Conservation (phyloP, 495 filamentous ascomycete genomes). For the Aspergillus affinis region DNA sequence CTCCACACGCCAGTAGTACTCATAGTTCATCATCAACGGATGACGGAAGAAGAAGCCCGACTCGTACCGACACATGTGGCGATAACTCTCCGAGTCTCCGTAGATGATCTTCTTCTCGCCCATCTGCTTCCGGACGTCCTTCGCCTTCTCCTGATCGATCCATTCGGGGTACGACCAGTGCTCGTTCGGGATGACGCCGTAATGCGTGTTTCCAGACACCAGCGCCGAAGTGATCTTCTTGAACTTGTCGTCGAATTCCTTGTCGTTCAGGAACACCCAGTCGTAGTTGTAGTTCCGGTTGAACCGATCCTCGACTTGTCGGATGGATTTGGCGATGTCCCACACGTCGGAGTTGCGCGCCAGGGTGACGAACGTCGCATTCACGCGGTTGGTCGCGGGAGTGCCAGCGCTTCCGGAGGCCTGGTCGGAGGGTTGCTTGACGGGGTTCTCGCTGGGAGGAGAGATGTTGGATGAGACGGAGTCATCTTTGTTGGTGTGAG, state of each 20-base stretch:
- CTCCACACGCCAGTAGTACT: slow-evolving; percentile 93
- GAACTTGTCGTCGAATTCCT: slow-evolving; percentile 87
- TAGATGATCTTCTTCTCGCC: slow-evolving; percentile 85
- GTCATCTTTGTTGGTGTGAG: slow-evolving; percentile 26
- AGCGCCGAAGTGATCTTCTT: slow-evolving; percentile 86
- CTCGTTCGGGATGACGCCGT: slow-evolving; percentile 78
- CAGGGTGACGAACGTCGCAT: slow-evolving; percentile 95
- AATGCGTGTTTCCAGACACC: slow-evolving; percentile 86
- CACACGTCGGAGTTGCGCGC: slow-evolving; percentile 91
- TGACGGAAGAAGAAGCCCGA: slow-evolving; percentile 94
- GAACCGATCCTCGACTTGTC: slow-evolving; percentile 95
- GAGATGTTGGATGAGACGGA: slow-evolving; percentile 4
- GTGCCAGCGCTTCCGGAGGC: slow-evolving; percentile 42
- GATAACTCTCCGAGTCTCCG: slow-evolving; percentile 87
- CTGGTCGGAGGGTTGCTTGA: slow-evolving; percentile 36
- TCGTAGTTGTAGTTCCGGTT: slow-evolving; percentile 95
- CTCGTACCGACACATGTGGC: slow-evolving; percentile 93
- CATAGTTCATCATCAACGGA: slow-evolving; percentile 75
- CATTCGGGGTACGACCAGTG: slow-evolving; percentile 88
- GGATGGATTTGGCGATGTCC: slow-evolving; percentile 94
- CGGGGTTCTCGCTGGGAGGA: slow-evolving; percentile 6
- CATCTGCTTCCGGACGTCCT: slow-evolving; percentile 82
- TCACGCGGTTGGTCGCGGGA: slow-evolving; percentile 68
- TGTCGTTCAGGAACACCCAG: slow-evolving; percentile 98
- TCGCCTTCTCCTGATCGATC: slow-evolving; percentile 84